A percentile compares a stretch with the other conserved stretches of the same genome.
Evolutionary conservation across 768 basidiomycete genomes (phyloP).

Genomic region (Macrolepiota dolichaula): DNA sequence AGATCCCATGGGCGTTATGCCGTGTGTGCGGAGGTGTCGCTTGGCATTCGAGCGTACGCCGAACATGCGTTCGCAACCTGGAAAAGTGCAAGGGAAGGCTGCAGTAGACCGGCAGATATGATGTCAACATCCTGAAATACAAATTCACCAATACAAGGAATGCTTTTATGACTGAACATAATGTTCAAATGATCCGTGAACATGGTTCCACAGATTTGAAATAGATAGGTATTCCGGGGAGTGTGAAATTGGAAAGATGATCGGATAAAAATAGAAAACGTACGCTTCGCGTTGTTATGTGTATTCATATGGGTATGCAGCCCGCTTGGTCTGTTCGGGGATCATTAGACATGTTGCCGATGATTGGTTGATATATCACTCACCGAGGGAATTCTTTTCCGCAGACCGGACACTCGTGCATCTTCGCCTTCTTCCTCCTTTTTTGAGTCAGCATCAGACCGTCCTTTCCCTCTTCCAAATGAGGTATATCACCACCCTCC

Average conservation of each 20-base stretch:
- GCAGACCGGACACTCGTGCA: conserved; percentile 52
- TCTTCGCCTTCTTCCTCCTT: conserved; percentile 49
- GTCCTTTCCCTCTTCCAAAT: not conserved
- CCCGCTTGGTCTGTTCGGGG: conserved; percentile 43
- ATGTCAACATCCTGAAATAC: not conserved
- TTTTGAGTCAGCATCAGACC: not conserved
- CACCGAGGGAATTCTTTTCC: conserved; percentile 49
- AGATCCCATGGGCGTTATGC: conserved; percentile 31
- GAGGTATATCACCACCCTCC: not conserved
- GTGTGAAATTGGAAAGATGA: not conserved
- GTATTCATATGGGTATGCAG: conserved; percentile 57
- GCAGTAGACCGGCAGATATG: not conserved
- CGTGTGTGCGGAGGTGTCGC: conserved; percentile 76
- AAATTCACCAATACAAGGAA: not conserved
- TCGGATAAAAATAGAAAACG: conserved; percentile 17
- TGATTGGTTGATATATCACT: conserved; percentile 2
- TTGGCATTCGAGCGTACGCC: conserved; percentile 81
- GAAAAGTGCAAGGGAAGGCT: conserved; percentile 55
- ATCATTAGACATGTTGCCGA: not conserved
- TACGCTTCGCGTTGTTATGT: conserved; percentile 52
- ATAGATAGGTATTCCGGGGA: not conserved
- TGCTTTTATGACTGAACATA: not conserved
- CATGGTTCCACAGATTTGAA: not conserved
- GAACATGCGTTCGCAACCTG: conserved; percentile 63
- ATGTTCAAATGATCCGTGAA: not conserved